phyloP scores from a whole-genome alignment of 2,329 filamentous ascomycete genomes.

The Xylaria polymorpha region DNA sequence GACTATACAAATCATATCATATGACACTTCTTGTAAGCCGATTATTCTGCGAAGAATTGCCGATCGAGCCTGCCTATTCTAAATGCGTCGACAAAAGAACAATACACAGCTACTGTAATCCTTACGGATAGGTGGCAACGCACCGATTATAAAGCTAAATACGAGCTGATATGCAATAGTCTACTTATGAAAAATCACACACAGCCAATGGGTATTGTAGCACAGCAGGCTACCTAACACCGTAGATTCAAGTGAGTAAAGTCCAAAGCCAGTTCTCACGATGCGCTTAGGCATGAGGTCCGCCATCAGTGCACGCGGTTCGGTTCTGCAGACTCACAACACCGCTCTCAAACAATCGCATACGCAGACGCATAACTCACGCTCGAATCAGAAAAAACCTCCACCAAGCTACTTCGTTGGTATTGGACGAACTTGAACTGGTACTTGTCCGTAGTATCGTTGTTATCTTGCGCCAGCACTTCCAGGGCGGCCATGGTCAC shows the following conservation, averaged over 20 bases:
- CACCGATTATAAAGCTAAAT: not conserved
- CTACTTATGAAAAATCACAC: not conserved
- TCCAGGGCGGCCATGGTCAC: conserved; percentile 91
- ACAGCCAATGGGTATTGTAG: not conserved
- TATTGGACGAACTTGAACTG: conserved; percentile 86
- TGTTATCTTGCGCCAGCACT: conserved; percentile 59
- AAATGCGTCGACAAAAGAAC: not conserved
- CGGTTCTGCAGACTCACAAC: conserved; percentile 8
- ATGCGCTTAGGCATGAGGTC: conserved; percentile 2
- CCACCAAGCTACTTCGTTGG: conserved; percentile 82
- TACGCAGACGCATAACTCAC: conserved; percentile 97
- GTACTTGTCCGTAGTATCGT: conserved; percentile 55
- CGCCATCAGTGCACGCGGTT: not conserved
- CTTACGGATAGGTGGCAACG: not conserved
- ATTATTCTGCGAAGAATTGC: not conserved
- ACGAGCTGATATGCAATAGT: not conserved
- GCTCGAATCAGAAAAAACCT: conserved; percentile 77
- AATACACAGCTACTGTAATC: not conserved
- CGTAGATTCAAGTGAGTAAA: conserved; percentile 7
- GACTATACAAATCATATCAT: not conserved
- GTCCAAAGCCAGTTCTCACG: conserved; percentile 1
- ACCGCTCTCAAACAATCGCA: conserved; percentile 70
- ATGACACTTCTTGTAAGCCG: not conserved
- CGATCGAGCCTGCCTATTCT: not conserved
- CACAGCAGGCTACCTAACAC: not conserved